Evolutionary conservation across 768 basidiomycete species (phyloP).

Genomic region (Phanerochaete carnosa): DNA sequence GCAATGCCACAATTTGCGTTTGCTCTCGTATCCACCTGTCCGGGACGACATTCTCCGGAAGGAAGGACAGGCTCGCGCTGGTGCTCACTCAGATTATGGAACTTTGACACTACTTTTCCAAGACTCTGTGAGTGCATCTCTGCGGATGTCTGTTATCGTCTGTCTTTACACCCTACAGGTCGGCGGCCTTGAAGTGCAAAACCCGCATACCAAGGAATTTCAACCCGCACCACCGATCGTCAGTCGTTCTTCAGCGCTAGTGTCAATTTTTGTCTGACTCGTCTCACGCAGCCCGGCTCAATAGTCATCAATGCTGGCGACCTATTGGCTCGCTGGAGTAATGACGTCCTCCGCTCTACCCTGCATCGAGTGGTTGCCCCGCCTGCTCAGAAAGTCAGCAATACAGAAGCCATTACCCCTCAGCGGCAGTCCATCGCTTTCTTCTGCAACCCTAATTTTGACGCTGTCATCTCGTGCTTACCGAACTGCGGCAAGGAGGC

Average conservation of each 20-base stretch:
- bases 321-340: conserved; percentile 79
- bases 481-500: conserved; percentile 57
- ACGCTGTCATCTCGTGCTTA: conserved; percentile 63
- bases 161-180: conserved; percentile 37
- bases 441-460: conserved; percentile 83
- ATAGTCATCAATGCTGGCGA: conserved; percentile 85
- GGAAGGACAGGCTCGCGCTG: conserved; percentile 76
- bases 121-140: conserved; percentile 46
- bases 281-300: conserved; percentile 57
- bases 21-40: conserved; percentile 81
- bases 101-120: conserved; percentile 82
- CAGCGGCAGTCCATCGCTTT: conserved; percentile 79
- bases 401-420: conserved; percentile 55
- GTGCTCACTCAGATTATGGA: conserved; percentile 83
- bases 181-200: conserved; percentile 80
- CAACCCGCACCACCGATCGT: conserved; percentile 77
- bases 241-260: conserved; percentile 24
- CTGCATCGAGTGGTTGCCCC: conserved; percentile 83
- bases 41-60: conserved; percentile 50
- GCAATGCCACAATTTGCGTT: conserved; percentile 76
- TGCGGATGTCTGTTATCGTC: not conserved
- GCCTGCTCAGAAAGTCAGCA: conserved; percentile 43
- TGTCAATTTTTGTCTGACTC: conserved; percentile 1
- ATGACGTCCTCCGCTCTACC: conserved; percentile 75
- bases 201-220: conserved; percentile 71